Base-by-base conservation (phyloP, 352 stramenopile species). In the Pythium dissimile region DNA sequence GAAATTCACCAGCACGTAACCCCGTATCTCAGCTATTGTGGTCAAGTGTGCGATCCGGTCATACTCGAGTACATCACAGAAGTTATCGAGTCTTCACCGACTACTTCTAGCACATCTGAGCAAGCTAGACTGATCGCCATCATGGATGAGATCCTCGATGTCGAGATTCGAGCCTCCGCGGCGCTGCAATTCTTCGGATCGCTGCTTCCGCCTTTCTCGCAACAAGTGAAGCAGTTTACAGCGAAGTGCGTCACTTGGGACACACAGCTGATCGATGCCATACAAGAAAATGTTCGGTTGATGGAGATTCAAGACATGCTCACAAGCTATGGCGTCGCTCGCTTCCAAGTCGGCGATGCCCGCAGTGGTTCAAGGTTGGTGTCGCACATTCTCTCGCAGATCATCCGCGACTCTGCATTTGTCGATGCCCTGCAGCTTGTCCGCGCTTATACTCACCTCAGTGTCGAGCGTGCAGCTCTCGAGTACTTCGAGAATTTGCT, bases 281-380 rank as follows among this genome's bases (percentile, higher is more conserved):
- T 91, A 16, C 56, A 86, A 69, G 77, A 88, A 46, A 72, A 81
- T 47, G 64, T 87, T 20, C 75, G 79, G 9, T 54, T 89, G 24
- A 89, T 91, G 81, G 66, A 89, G 21, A 86, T 91, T 16, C 78
- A 89, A 68, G 78, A 88, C 49, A 89, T 91, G 81, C 51, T 91
- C 2, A 73, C 68, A 0, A 68, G 56, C 4, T 91, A 91, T 56
- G 79, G 62, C 3, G 66, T 89, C 10, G 78, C 70, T 26, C 67
- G 69, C 5, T 87, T 88, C 46, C 67, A 84, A 54, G 42, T 85
- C 24, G 66, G 71, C 15, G 77, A 91, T 57, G 28, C 68, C 12
- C 71, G 73, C 18, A 77, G 69, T 46, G 77, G 70, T 5, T 73
- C 73, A 8, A 57, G 77, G 7, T 63, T 89, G 12, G 55, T 91